Evolutionary conservation across 106 monocot genomes (phyloP), one percentile per base, ranked within the genome.

Genomic region (Gastrodia elata): DNA sequence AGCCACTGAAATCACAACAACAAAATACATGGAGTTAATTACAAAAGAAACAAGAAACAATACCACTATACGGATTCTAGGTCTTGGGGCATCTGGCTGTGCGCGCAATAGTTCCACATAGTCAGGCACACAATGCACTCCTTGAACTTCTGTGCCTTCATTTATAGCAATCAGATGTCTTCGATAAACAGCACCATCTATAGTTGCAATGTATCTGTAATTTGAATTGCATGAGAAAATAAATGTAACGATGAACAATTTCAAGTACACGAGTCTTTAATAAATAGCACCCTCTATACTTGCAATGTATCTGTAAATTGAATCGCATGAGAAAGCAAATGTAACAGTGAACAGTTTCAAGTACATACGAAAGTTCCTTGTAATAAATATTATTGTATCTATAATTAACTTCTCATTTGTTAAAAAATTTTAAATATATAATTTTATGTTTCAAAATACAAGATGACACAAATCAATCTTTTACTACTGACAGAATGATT

Each of bases 31-130:
- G 13, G 40, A 74, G 38, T 27, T 27, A 74, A 2, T 7, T 56
- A 39, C 59, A 38, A 18, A 16, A 28, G 30, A 18, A 39, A 49
- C 30, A 80, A 59, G 38, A 14, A 59, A 33, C 44, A 42, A 42
- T 89, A 93, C 93, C 93, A 91, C 93, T 77, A 98, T 91, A 24
- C 88, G 88, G 37, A 98, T 69, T 42, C 93, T 78, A 69, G 90
- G 55, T 76, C 79, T 90, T 70, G 81, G 61, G 67, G 75, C 65
- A 75, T 88, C 81, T 46, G 83, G 81, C 67, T 98, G 97, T 64
- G 73, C 44, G 74, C 88, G 79, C 72, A 98, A 73, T 72, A 93
- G 57, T 59, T 98, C 98, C 68, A 98, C 91, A 71, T 76, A 83
- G 81, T 93, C 93, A 41, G 98, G 98, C 38, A 80, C 55, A 73